Evolutionary conservation across 2,329 filamentous ascomycete species (phyloP).

Genomic region (Fusarium sambucinum): DNA sequence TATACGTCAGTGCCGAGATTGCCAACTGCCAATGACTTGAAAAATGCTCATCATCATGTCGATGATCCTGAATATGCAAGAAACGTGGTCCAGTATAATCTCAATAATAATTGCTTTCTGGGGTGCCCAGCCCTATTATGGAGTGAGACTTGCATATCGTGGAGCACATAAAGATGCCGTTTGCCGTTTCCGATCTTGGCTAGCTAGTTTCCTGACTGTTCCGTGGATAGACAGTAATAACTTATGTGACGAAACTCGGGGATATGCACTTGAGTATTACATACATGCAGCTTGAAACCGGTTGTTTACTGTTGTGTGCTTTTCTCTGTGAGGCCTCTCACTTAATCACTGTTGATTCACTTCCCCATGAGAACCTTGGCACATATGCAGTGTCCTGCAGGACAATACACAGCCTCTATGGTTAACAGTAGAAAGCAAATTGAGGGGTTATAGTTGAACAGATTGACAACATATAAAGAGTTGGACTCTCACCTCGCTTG

Average conservation of each 20-base stretch:
- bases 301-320: neutral
- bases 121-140: constrained; percentile 13
- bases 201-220: neutral
- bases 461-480: neutral
- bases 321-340: constrained; percentile 11
- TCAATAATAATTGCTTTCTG: neutral
- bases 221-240: neutral
- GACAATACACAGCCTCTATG: constrained; percentile 1
- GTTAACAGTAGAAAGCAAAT: neutral
- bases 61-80: neutral
- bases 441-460: neutral
- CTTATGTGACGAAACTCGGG: neutral
- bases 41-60: neutral
- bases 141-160: constrained; percentile 7
- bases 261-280: neutral
- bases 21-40: constrained; percentile 1
- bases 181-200: constrained; percentile 22
- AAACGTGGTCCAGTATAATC: constrained; percentile 16
- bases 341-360: neutral
- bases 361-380: constrained; percentile 12
- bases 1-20: constrained; percentile 19
- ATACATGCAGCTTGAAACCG: neutral
- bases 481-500: accelerated
- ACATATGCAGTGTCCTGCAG: constrained; percentile 12
- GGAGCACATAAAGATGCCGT: constrained; percentile 8